Conservation (phyloP, 2,329 filamentous ascomycete genomes). For the Pezicula rhizophila region DNA sequence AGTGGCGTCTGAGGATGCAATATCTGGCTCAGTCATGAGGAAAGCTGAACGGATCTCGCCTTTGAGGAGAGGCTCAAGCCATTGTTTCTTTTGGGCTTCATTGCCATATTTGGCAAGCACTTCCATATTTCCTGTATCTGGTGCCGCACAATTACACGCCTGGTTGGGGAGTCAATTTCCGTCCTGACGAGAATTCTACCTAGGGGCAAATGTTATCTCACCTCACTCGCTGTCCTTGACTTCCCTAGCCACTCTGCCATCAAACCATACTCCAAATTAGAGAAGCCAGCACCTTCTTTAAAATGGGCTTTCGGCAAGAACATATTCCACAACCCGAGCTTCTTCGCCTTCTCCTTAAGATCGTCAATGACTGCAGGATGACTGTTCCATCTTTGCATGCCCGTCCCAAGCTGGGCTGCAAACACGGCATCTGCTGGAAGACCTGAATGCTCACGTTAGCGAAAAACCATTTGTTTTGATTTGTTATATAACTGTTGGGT, state of each 20-base stretch:
- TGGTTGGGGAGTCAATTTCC: not conserved
- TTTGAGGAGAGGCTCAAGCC: slow-evolving; percentile 71
- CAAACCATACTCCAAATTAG: slow-evolving; percentile 87
- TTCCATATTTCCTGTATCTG: slow-evolving; percentile 91
- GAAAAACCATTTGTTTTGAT: not conserved
- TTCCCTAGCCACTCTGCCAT: slow-evolving; percentile 94
- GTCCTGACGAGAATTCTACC: not conserved
- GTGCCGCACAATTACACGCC: slow-evolving; percentile 66
- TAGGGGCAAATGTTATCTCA: slow-evolving; percentile 3
- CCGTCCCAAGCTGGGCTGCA: slow-evolving; percentile 69
- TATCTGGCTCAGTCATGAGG: slow-evolving; percentile 82
- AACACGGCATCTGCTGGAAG: slow-evolving; percentile 75
- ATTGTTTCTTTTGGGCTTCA: slow-evolving; percentile 72
- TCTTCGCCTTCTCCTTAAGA: slow-evolving; percentile 73
- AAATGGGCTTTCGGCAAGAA: slow-evolving; percentile 91
- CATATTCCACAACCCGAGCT: slow-evolving; percentile 92
- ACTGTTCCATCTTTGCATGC: slow-evolving; percentile 64
- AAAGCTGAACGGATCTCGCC: slow-evolving; percentile 81
- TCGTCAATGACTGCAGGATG: slow-evolving; percentile 79
- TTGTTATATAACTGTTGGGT: not conserved
- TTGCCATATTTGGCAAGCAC: slow-evolving; percentile 83
- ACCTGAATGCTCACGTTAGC: not conserved
- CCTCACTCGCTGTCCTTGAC: slow-evolving; percentile 55
- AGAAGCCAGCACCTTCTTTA: slow-evolving; percentile 84
- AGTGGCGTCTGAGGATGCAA: slow-evolving; percentile 80